Evolutionary conservation across 768 basidiomycete genomes (phyloP), one percentile per base, ranked within the genome.

Genomic region (Termitomyces sp.): DNA sequence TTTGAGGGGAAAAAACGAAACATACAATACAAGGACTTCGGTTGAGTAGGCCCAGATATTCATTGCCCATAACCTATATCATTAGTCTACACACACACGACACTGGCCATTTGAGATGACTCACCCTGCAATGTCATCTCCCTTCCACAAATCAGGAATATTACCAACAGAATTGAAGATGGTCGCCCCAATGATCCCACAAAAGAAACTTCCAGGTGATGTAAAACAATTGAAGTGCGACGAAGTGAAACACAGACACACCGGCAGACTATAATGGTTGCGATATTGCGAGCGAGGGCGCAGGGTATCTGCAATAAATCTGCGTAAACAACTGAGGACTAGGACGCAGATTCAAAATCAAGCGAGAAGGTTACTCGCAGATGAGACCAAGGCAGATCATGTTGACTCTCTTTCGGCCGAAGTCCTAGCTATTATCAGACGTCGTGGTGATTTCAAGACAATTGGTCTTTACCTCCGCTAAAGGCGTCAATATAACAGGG

Each of bases 31-130:
- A 35, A 63, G 54, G 17, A 49, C 25, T 42, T 65, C 64, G 1
- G 62, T 57, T 23, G 64, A 62, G 38, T 65, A 65, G n/a, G 60
- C 54, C 64, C 64, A 65, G 8, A 47, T 49, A n/a, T 65, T 65
- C 64, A 65, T 65, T 16, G 64, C 64, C 64, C 64, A 65, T 23
- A 60, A 55, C 8, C 62, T 65, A n/a, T 9, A 25, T 54, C 14
- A 46, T 48, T 19, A 3, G 23, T n/a, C 16, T 12, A 48, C 4
- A 56, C 12, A 23, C 2, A 35, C 9, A 35, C 9, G 17, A 35
- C 14, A 16, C 10, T 10, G 19, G 27, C 10, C 17, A n/a, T 25
- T n/a, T 0, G 14, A 37, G 1, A 45, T 16, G 54, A 53, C 44
- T 40, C 38, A 57, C 65, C 59, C 57, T 19, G 21, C 34, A 10